Percentiles rank a stretch among this genome's conserved stretches.
Evolutionary conservation across 768 basidiomycete species (phyloP).

Genomic region (Hortiboletus flavorubellus): DNA sequence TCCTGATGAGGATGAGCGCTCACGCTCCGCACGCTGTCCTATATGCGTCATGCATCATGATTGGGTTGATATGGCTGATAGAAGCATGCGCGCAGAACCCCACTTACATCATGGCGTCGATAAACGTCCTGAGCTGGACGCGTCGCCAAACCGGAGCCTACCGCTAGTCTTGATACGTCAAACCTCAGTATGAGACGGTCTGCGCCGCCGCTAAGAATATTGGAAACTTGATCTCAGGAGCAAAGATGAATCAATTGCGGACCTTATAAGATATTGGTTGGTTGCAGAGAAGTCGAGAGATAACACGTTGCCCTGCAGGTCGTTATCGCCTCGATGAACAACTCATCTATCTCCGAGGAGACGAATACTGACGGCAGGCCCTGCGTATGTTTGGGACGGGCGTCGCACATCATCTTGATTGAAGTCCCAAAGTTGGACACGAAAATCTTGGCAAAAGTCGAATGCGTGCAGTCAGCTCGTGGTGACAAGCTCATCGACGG

Average conservation of each 20-base stretch:
- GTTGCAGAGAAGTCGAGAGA: constrained; percentile 66
- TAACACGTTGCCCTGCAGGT: constrained; percentile 62
- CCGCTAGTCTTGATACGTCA: constrained; percentile 42
- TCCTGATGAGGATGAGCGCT: constrained; percentile 67
- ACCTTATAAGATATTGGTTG: constrained; percentile 66
- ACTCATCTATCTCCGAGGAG: constrained; percentile 27
- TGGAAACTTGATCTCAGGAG: constrained; percentile 4
- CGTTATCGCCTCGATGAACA: constrained; percentile 16
- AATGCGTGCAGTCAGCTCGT: constrained; percentile 11
- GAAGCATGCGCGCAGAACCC: constrained; percentile 10
- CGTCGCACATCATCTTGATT: constrained; percentile 50
- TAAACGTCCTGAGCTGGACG: constrained; percentile 25
- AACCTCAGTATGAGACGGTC: constrained; percentile 52
- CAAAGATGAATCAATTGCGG: constrained; percentile 30
- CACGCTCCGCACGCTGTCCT: constrained; percentile 67
- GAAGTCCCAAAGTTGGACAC: constrained; percentile 64
- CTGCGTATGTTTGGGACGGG: constrained; percentile 42
- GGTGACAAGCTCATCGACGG: constrained; percentile 2
- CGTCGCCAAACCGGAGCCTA: constrained; percentile 6
- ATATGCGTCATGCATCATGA: constrained; percentile 14
- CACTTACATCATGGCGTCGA: constrained; percentile 32
- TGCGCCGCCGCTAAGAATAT: constrained; percentile 48
- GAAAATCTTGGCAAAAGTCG: constrained; percentile 41
- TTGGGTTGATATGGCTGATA: constrained; percentile 19
- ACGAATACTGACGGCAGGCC: constrained; percentile 37